Evolutionary conservation across 1,284 basidiomycete genomes (phyloP).

Genomic region (Moniliophthora roreri): DNA sequence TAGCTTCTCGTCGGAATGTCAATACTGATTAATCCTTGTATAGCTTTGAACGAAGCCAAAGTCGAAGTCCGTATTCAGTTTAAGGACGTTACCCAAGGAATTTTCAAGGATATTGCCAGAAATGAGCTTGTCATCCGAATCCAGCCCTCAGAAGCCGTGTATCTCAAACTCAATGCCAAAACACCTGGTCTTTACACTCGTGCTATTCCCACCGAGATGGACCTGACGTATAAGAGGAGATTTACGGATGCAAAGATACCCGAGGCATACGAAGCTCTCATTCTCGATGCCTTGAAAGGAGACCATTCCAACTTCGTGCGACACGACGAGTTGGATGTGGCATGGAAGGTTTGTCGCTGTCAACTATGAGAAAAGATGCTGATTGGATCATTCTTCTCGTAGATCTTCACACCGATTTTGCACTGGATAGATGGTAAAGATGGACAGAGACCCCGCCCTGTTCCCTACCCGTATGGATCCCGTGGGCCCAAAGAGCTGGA

Average conservation of each 20-base stretch:
- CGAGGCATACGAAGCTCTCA: conserved; percentile 92
- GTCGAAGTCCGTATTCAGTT: conserved; percentile 96
- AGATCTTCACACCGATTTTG: conserved; percentile 94
- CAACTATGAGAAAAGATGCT: not conserved
- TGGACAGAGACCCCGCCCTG: conserved; percentile 66
- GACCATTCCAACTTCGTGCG: conserved; percentile 94
- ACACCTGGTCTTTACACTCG: conserved; percentile 87
- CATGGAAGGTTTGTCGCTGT: conserved; percentile 77
- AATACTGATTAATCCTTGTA: conserved; percentile 1
- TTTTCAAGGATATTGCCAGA: conserved; percentile 92
- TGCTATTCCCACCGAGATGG: conserved; percentile 93
- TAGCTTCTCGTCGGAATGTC: not conserved
- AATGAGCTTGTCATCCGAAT: conserved; percentile 96
- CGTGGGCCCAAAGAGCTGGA: conserved; percentile 88
- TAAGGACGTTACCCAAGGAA: conserved; percentile 93
- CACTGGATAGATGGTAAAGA: conserved; percentile 89
- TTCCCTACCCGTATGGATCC: conserved; percentile 87
- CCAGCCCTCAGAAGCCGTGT: conserved; percentile 92
- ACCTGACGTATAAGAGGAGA: conserved; percentile 93
- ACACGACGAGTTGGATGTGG: conserved; percentile 91
- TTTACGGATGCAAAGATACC: conserved; percentile 89
- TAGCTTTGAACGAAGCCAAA: conserved; percentile 95
- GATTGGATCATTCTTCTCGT: conserved; percentile 13
- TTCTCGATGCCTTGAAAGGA: conserved; percentile 86
- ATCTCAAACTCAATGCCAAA: conserved; percentile 94